Conservation (phyloP, 805 yeast species). For the Isabelozyma pseudorhagii region DNA sequence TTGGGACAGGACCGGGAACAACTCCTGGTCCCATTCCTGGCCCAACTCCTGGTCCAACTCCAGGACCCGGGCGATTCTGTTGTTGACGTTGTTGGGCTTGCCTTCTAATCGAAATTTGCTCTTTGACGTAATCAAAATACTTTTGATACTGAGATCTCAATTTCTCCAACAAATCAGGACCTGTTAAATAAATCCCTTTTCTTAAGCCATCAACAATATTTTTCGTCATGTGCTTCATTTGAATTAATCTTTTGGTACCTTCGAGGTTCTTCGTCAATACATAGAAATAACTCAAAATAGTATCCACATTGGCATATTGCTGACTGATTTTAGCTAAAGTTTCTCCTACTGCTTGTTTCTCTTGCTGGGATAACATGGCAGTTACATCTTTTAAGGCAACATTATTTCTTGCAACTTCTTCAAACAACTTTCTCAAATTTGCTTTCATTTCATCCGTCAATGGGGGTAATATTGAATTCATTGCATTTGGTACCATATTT, state of each 20-base stretch:
- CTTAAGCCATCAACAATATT: conserved; percentile 70
- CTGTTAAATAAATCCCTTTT: conserved; percentile 63
- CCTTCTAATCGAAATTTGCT: conserved; percentile 44
- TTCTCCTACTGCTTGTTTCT: conserved; percentile 58
- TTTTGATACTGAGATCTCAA: conserved; percentile 69
- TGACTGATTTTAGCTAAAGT: conserved; percentile 54
- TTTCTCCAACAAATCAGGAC: conserved; percentile 68
- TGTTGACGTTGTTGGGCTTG: conserved; percentile 31
- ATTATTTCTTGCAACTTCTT: conserved; percentile 66
- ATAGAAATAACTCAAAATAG: conserved; percentile 74
- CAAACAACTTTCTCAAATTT: conserved; percentile 58
- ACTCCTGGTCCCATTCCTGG: not conserved
- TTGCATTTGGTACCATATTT: not conserved
- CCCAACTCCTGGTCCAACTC: not conserved
- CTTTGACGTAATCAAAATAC: conserved; percentile 72
- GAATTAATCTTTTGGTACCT: conserved; percentile 73
- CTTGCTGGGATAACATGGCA: conserved; percentile 54
- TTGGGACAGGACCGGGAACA: not conserved
- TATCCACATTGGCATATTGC: conserved; percentile 66
- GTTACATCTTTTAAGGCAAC: conserved; percentile 68
- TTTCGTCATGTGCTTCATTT: conserved; percentile 74
- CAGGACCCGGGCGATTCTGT: conserved; percentile 2
- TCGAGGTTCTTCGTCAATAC: conserved; percentile 70
- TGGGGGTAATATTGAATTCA: conserved; percentile 24
- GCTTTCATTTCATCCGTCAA: conserved; percentile 60